These are phyloP conservation scores for Sugiyamaella sp. DNA, from an alignment of 1,139 yeast species.

Conservation along the genomic window DNA sequence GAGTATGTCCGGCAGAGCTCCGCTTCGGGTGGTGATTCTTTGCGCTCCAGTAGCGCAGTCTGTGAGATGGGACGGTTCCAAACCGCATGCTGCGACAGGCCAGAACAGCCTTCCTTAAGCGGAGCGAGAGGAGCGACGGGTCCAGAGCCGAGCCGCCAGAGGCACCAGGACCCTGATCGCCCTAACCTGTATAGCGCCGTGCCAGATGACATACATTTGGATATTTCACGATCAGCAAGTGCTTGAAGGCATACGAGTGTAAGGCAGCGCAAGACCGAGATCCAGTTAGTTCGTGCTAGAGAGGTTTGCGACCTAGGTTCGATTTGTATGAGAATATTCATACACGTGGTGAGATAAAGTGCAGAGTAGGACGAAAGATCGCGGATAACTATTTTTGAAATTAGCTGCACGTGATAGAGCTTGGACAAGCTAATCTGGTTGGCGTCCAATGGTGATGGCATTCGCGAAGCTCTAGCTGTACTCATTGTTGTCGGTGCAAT, in stretches of 20 bases:
- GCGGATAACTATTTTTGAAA: not conserved
- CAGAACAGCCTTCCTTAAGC: not conserved
- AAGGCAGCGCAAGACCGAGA: not conserved
- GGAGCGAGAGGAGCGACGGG: not conserved
- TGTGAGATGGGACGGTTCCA: too few species aligned
- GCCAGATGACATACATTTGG: not conserved
- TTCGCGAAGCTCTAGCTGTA: too few species aligned
- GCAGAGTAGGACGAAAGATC: not conserved
- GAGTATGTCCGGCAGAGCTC: too few species aligned
- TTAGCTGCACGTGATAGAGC: not conserved
- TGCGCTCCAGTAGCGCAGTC: too few species aligned
- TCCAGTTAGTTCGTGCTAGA: too few species aligned
- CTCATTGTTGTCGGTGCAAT: too few species aligned
- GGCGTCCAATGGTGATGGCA: too few species aligned
- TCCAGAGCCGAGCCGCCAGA: not conserved
- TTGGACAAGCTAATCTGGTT: too few species aligned
- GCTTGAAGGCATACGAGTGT: not conserved
- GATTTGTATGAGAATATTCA: not conserved
- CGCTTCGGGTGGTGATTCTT: too few species aligned
- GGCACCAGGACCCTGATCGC: not conserved
- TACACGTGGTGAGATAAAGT: not conserved
- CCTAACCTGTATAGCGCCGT: not conserved
- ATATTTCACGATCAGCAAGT: not conserved
- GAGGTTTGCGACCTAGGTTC: too few species aligned
- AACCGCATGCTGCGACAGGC: too few species aligned